Base-by-base conservation (phyloP, 2,329 filamentous ascomycete genomes). In the Penicillium sp. region DNA sequence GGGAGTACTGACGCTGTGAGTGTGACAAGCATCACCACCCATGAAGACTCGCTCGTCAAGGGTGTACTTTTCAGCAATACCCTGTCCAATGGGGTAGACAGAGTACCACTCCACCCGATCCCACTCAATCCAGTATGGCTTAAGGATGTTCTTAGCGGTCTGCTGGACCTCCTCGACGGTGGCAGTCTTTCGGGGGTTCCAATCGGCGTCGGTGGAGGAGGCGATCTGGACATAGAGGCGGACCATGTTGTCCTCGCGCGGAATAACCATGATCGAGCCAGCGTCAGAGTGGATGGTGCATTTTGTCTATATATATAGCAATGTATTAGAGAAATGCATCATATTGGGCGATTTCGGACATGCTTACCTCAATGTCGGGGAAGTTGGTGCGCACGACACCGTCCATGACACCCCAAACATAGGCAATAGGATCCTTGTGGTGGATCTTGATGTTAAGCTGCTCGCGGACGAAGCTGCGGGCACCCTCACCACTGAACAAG, bases 391-490 rank as follows among this genome's bases (percentile, higher is more conserved):
- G 75, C 29, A 86, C 83, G 47, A 86, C 83, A 62, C 84, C 84
- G 62, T 87, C 84, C 83, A 87, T 86, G 22, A 87, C 84, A 67
- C 84, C 84, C 84, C 84, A 87, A 2, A 87, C 84, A 64, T 86
- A 79, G 14, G 81, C 78, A 63, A 86, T 86, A 11, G 83, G 83
- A 63, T 86, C 83, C 69, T 85, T 85, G 73, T 86, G 82, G 43
- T 74, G 78, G 56, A 86, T 82, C 59, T 84, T 85, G 61, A 96
- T 84, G 6, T 83, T 83, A 50, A 96, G 72, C 66, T 85, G 77
- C 53, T 85, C 79, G 55, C 84, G 74, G 7, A 86, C 78, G 62
- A 85, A 85, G 67, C 82, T 85, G 60, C 80, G 78, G 24, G 84
- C 83, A 44, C 84, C 84, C 70, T 86, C 84, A 37, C 82, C 84